These are phyloP conservation scores for Chrysophaeum taylorii DNA, from an alignment of 352 stramenopile species.

Conservation along the genomic window DNA sequence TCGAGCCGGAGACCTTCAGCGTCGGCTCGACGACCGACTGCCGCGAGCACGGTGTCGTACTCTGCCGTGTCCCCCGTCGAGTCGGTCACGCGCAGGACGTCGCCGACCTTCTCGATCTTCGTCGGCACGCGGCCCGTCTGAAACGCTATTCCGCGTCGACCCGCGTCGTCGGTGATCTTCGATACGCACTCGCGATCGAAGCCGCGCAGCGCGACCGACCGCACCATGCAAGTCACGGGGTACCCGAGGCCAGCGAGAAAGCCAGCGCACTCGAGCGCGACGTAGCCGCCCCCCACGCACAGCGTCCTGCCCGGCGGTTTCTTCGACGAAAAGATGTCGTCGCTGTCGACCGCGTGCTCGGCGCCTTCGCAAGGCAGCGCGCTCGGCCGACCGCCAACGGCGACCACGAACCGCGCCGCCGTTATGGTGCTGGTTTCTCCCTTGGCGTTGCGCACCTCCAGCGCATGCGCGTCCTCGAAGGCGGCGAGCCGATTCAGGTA, in stretches of 20 bases:
- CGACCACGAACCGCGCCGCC: constrained; percentile 80
- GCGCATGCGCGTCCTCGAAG: constrained; percentile 80
- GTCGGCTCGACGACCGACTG: constrained; percentile 79
- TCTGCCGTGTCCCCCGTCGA: constrained; percentile 61
- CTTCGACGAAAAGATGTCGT: constrained; percentile 70
- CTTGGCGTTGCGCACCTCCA: constrained; percentile 78
- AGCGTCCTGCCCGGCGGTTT: constrained; percentile 85
- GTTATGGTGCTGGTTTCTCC: constrained; percentile 67
- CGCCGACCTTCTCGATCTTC: constrained; percentile 73
- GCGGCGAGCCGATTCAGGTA: constrained; percentile 65
- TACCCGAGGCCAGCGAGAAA: constrained; percentile 88
- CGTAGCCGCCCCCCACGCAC: constrained; percentile 91
- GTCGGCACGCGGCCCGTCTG: constrained; percentile 70
- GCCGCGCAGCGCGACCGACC: constrained; percentile 87
- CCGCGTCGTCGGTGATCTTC: constrained; percentile 60
- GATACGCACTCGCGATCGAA: constrained; percentile 94
- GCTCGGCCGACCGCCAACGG: constrained; percentile 78
- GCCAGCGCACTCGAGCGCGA: constrained; percentile 92
- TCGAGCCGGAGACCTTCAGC: constrained; percentile 64
- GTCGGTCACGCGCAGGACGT: constrained; percentile 52
- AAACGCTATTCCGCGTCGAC: constrained; percentile 75
- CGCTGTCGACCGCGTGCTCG: constrained; percentile 82
- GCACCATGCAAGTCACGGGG: constrained; percentile 90
- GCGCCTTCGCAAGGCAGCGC: constrained; percentile 70
- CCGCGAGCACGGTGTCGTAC: constrained; percentile 93